Conservation (phyloP, 2,329 filamentous ascomycete species). For the Magnaporthales sp. region DNA sequence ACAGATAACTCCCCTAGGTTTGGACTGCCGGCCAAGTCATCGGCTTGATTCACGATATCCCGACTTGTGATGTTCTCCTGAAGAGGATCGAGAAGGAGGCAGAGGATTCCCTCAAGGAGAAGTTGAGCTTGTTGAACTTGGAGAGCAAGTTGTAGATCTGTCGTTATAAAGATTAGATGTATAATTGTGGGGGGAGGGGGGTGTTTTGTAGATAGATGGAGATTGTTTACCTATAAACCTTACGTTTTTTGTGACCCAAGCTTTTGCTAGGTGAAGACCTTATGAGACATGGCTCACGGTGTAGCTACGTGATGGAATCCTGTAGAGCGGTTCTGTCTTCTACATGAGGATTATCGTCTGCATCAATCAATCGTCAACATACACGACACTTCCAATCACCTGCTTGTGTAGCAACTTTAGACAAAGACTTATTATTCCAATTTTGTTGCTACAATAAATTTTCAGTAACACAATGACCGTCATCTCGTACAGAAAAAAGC, state of each 20-base stretch:
- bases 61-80: slow-evolving; percentile 62
- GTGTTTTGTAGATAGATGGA: not conserved
- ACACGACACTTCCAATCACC: not conserved
- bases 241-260: not conserved
- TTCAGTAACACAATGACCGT: not conserved
- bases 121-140: slow-evolving; percentile 43
- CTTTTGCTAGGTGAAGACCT: no score
- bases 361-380: not conserved
- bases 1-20: slow-evolving; percentile 43
- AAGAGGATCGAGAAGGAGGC: slow-evolving; percentile 72
- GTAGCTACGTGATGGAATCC: no score
- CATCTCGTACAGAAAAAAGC: not conserved
- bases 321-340: no score
- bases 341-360: no score
- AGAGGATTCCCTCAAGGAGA: slow-evolving; percentile 53
- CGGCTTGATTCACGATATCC: slow-evolving; percentile 75
- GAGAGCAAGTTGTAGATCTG: slow-evolving; percentile 47
- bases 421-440: not conserved
- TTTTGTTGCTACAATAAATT: not conserved
- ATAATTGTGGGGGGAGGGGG: not conserved
- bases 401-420: not conserved
- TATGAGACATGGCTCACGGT: no score
- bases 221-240: not conserved
- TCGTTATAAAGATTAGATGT: not conserved
- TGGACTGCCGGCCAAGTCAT: slow-evolving; percentile 98